Conservation (phyloP, 2,329 filamentous ascomycete genomes). For the Xylariaceae sp. region DNA sequence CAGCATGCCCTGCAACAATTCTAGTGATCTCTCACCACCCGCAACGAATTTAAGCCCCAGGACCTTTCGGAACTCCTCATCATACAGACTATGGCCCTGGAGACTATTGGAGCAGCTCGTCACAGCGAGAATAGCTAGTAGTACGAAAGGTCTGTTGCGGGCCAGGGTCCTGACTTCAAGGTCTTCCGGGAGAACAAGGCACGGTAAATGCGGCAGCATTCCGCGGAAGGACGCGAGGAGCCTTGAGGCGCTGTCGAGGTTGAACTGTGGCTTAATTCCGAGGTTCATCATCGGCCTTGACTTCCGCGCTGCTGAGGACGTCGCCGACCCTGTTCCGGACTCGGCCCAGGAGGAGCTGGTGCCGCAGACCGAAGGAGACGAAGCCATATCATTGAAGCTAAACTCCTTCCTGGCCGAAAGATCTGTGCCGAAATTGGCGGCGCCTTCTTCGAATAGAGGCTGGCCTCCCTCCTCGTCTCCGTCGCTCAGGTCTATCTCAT, state of each 20-base stretch:
- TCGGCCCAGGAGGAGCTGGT: slow-evolving; percentile 20
- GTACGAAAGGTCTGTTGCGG: slow-evolving; percentile 55
- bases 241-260: slow-evolving; percentile 57
- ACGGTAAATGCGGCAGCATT: slow-evolving; percentile 51
- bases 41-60: slow-evolving; percentile 63
- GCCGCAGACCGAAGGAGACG: slow-evolving; percentile 18
- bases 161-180: slow-evolving; percentile 53
- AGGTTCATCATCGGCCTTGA: slow-evolving; percentile 39
- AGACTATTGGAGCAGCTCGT: slow-evolving; percentile 55
- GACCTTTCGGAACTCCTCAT: slow-evolving; percentile 63
- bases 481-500: slow-evolving; percentile 45
- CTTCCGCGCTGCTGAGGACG: slow-evolving; percentile 24
- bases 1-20: slow-evolving; percentile 62
- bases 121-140: slow-evolving; percentile 59
- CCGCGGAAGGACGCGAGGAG: slow-evolving; percentile 51
- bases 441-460: slow-evolving; percentile 9
- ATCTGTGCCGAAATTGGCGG: background rate
- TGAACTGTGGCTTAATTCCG: slow-evolving; percentile 58
- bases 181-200: slow-evolving; percentile 48
- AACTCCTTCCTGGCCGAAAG: slow-evolving; percentile 23
- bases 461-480: slow-evolving; percentile 31
- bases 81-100: slow-evolving; percentile 59
- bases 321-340: slow-evolving; percentile 34
- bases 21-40: slow-evolving; percentile 61
- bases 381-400: slow-evolving; percentile 37